phyloP scores from a whole-genome alignment of 208 protist genomes.

The Leishmania guyanensis region DNA sequence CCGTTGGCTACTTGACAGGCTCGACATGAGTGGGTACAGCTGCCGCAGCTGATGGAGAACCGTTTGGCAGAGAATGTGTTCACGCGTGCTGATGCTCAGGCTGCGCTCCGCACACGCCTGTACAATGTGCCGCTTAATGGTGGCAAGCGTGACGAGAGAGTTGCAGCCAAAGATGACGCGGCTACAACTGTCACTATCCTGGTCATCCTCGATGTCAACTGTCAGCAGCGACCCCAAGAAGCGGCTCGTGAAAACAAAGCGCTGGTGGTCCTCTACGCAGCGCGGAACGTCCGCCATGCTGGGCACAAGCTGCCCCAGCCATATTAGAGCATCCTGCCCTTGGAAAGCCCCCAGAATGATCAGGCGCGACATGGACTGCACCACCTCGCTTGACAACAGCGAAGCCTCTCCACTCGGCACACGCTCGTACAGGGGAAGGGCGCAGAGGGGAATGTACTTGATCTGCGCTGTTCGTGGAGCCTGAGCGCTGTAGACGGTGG shows the following conservation, averaged over 20 bases:
- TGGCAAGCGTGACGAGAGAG: constrained; percentile 53
- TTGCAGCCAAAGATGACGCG: constrained; percentile 46
- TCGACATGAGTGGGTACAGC: constrained; percentile 52
- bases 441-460: constrained; percentile 53
- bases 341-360: constrained; percentile 54
- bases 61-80: constrained; percentile 49
- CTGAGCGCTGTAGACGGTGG: constrained; percentile 49
- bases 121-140: constrained; percentile 38
- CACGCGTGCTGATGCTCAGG: constrained; percentile 34
- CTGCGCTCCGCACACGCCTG: constrained; percentile 30
- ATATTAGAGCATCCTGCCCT: constrained; percentile 51
- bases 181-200: constrained; percentile 21
- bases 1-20: constrained; percentile 35
- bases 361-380: constrained; percentile 47
- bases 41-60: constrained; percentile 39
- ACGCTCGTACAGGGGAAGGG: constrained; percentile 72
- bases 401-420: constrained; percentile 35
- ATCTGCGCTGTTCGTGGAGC: constrained; percentile 77
- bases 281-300: constrained; percentile 56
- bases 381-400: constrained; percentile 27
- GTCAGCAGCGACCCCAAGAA: constrained; percentile 54
- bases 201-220: constrained; percentile 36
- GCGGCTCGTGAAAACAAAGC: constrained; percentile 54
- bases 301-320: constrained; percentile 66
- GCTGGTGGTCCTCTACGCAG: constrained; percentile 22